phyloP scores from a whole-genome alignment of 2,329 filamentous ascomycete species.

The Arthrobotrys pseudoclavata region DNA sequence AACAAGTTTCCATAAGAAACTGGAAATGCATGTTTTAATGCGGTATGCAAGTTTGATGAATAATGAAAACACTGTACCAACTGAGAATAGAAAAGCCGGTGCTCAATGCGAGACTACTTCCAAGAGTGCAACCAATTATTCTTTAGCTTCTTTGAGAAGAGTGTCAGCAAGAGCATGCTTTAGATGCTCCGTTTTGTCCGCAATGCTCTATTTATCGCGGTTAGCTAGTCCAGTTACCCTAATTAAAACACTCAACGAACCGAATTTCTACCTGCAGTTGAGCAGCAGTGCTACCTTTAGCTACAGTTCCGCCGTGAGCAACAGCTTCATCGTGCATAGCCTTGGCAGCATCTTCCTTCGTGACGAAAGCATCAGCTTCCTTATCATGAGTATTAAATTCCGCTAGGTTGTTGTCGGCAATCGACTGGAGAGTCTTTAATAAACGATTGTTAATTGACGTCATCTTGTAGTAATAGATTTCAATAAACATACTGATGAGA shows the following conservation, averaged over 20 bases:
- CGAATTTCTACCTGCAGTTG: constrained; percentile 28
- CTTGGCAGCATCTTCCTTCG: constrained; percentile 39
- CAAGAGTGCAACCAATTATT: background rate
- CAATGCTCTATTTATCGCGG: constrained; percentile 23
- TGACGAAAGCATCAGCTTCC: constrained; percentile 20
- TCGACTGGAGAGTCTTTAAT: constrained; percentile 43
- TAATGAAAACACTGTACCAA: background rate
- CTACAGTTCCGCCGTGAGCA: constrained; percentile 29
- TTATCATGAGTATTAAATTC: constrained; percentile 11
- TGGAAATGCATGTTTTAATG: background rate
- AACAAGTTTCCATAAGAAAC: background rate
- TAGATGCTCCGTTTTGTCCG: constrained; percentile 28
- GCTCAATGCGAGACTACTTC: background rate
- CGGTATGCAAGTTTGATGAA: background rate
- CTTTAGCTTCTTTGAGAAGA: constrained; percentile 7
- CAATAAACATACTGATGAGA: constrained; percentile 24
- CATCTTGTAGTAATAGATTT: background rate
- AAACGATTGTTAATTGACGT: background rate
- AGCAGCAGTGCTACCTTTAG: constrained; percentile 39
- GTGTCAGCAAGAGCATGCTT: constrained; percentile 12
- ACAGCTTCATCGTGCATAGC: constrained; percentile 42
- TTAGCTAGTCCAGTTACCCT: background rate
- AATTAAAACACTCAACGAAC: background rate
- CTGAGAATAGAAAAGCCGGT: background rate
- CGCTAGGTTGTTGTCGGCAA: constrained; percentile 40